Percentiles rank a stretch among this genome's conserved stretches.
Conservation (phyloP, 345 rosid genomes). For the Diplotaxis tenuifolia region DNA sequence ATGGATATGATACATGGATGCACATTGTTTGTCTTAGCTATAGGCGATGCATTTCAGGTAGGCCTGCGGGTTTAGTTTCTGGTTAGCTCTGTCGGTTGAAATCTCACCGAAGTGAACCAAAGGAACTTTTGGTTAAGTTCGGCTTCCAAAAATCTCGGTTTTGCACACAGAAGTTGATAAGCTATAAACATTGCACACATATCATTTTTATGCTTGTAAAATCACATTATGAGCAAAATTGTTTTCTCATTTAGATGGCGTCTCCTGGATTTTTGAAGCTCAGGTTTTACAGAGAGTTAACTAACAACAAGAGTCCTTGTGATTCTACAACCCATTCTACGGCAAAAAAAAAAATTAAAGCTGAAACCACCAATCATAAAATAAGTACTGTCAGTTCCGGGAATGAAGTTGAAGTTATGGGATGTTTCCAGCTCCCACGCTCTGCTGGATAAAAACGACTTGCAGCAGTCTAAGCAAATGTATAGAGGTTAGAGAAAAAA, state of each 20-base stretch:
- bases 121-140: no score
- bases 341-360: no score
- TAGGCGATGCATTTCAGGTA: background rate
- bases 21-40: background rate
- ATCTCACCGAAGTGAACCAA: no score
- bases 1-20: background rate
- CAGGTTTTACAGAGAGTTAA: conserved; percentile 9
- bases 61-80: no score
- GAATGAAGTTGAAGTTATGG: conserved; percentile 90
- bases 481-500: conserved; percentile 15
- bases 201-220: conserved; percentile 6
- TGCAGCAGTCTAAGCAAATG: conserved; percentile 65
- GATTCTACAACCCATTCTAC: no score
- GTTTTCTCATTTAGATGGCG: conserved; percentile 14
- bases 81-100: no score
- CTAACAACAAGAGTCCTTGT: conserved; percentile 1
- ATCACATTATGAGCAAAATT: conserved; percentile 31
- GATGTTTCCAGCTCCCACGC: conserved; percentile 75
- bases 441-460: conserved; percentile 62
- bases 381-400: conserved; percentile 93
- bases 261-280: conserved; percentile 12
- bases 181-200: background rate
- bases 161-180: conserved; percentile 21
- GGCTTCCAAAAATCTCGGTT: no score
- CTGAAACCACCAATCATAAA: no score